Base-by-base conservation (phyloP, 2,329 filamentous ascomycete species). In the Colletotrichum sansevieriae region DNA sequence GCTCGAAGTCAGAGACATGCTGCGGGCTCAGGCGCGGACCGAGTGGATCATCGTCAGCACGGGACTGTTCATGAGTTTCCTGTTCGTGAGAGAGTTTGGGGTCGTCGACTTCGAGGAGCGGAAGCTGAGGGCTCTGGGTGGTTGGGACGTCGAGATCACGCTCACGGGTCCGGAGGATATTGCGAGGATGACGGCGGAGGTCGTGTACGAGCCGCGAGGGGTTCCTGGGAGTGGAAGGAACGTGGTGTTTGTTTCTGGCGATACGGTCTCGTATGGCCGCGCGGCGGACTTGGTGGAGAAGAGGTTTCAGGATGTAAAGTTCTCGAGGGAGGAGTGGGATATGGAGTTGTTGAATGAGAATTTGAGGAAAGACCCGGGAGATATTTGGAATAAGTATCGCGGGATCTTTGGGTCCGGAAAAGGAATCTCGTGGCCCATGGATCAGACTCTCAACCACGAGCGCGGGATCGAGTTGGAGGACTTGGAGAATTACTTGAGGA, bases 21-120 rank as follows among this genome's bases (percentile, higher is more conserved):
- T 92, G 7, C 77, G 87, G 1, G 76, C 71, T 0, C 85, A 90
- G 74, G 62, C 71, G 0, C 49, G 62, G 8, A 86, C 85, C 5
- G 78, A 81, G 33, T 93, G 91, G 91, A 81, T 85, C 4, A 85
- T 93, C 65, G 81, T 93, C 1, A 89, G 87, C n/a, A 91, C 89
- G 12, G 91, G 91, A 0, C 81, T 93, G 70, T 93, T 93, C 73
- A 91, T 87, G 79, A 90, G 86, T 71, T 93, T 93, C 73, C 73
- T 93, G 18, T 92, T 93, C 73, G 83, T 89, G 66, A 74, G 79
- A 2, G 83, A 76, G 2, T 93, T 91, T 78, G 90, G 90, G 0
- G 83, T 92, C 4, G 88, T 93, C 0, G 85, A 89, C 72, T 70
- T 85, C 0, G 64, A 72, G 2, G 43, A 71, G 5, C 72, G 77